Percentiles rank a stretch among this genome's conserved stretches.
phyloP scores from a whole-genome alignment of 2,329 filamentous ascomycete genomes.

The Diaporthe australafricana region DNA sequence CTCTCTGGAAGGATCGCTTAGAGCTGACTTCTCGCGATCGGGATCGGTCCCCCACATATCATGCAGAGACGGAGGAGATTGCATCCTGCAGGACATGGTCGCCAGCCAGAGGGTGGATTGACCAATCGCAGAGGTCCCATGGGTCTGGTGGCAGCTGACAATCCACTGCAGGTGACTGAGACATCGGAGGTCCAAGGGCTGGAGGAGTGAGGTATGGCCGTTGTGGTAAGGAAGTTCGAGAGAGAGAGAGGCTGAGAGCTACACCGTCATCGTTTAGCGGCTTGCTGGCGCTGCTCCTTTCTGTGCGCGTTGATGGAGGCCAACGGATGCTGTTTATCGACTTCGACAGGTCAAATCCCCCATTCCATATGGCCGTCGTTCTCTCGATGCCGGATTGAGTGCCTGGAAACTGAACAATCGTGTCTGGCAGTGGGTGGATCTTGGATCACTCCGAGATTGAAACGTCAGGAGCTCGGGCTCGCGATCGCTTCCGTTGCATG shows the following conservation, averaged over 20 bases:
- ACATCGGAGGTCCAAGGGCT: too few relatives aligned
- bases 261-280: background rate
- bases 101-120: background rate
- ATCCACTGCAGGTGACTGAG: background rate
- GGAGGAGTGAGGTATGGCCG: background rate
- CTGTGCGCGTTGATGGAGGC: background rate
- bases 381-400: background rate
- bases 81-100: background rate
- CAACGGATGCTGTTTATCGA: background rate
- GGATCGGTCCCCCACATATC: constrained; percentile 11
- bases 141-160: too few relatives aligned
- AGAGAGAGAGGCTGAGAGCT: background rate
- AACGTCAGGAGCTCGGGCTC: background rate
- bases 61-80: background rate
- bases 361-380: background rate
- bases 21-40: constrained; percentile 19
- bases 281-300: background rate
- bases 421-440: background rate
- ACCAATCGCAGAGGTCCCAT: background rate
- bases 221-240: background rate
- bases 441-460: background rate
- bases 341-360: background rate
- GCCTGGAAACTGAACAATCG: background rate
- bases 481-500: background rate
- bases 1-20: background rate